phyloP scores from a whole-genome alignment of 2,329 filamentous ascomycete genomes.

The Fonsecaea pedrosoi region DNA sequence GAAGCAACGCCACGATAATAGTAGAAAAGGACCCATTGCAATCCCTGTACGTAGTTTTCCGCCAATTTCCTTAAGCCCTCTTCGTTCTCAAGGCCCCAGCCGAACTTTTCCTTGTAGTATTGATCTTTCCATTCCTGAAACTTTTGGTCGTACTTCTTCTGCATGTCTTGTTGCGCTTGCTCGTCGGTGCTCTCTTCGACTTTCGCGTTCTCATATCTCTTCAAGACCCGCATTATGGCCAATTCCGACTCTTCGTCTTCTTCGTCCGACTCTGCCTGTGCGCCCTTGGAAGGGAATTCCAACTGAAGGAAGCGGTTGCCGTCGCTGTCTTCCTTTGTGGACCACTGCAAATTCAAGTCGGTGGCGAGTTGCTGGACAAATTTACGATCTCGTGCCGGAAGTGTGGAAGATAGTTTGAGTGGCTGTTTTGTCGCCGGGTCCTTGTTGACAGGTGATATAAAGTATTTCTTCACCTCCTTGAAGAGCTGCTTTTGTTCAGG shows the following conservation, averaged over 20 bases:
- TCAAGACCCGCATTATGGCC: conserved; percentile 83
- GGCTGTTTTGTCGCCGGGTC: conserved; percentile 55
- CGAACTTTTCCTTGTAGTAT: conserved; percentile 90
- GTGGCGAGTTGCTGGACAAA: conserved; percentile 88
- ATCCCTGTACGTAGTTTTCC: conserved; percentile 95
- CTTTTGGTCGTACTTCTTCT: conserved; percentile 86
- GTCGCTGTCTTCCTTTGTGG: conserved; percentile 67
- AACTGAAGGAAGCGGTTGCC: conserved; percentile 72
- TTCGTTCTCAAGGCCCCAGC: conserved; percentile 82
- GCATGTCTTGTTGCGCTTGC: conserved; percentile 77
- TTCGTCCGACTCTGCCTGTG: conserved; percentile 72
- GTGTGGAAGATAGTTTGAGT: conserved; percentile 73
- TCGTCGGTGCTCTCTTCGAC: conserved; percentile 80
- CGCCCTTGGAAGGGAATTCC: conserved; percentile 57
- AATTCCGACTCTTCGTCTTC: conserved; percentile 84
- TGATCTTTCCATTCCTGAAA: conserved; percentile 93
- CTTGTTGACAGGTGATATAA: conserved; percentile 69
- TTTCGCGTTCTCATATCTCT: conserved; percentile 87
- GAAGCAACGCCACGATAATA: conserved; percentile 97
- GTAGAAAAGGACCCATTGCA: conserved; percentile 98
- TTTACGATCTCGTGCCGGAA: conserved; percentile 85
- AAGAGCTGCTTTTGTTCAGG: conserved; percentile 82
- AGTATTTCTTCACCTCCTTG: conserved; percentile 79
- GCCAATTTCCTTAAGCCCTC: conserved; percentile 80
- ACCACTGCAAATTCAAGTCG: conserved; percentile 70